Conservation (phyloP, 257 asterid genomes). For the Anisodus acutangulus region DNA sequence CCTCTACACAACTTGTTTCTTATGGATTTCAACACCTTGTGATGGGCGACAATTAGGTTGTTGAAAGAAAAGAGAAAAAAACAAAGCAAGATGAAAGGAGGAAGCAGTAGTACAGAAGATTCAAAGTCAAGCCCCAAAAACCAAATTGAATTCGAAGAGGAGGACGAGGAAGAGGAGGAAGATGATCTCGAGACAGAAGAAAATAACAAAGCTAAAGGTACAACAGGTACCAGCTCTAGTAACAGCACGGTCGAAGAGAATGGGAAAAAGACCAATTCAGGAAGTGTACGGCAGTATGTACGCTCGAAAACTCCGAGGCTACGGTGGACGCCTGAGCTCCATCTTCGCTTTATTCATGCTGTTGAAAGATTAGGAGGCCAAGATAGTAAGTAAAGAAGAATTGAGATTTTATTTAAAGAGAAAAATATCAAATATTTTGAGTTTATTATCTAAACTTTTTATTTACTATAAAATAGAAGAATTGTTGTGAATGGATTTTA, state of each 20-base stretch:
- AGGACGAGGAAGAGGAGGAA: constrained; percentile 35
- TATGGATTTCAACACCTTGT: not conserved
- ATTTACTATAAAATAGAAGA: not conserved
- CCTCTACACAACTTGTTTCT: no score
- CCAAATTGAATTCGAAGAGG: constrained; percentile 37
- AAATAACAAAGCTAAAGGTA: constrained; percentile 31
- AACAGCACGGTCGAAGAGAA: constrained; percentile 88
- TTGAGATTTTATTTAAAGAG: constrained; percentile 21
- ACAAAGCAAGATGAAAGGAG: constrained; percentile 35
- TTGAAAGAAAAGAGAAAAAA: not conserved
- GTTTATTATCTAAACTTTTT: not conserved
- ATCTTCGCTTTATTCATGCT: constrained; percentile 81
- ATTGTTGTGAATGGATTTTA: not conserved
- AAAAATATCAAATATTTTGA: not conserved
- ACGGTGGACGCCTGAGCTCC: constrained; percentile 93
- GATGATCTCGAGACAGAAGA: constrained; percentile 34
- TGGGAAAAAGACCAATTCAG: constrained; percentile 59
- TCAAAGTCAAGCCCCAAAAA: constrained; percentile 43
- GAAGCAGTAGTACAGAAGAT: constrained; percentile 38
- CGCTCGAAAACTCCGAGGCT: constrained; percentile 88
- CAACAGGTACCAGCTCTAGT: constrained; percentile 61
- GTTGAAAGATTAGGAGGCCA: constrained; percentile 90
- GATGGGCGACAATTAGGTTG: not conserved
- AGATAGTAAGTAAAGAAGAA: constrained; percentile 60
- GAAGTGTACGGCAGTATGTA: constrained; percentile 77